Base-by-base conservation (phyloP, 2,329 filamentous ascomycete genomes). In the Pezicula neosporulosa region DNA sequence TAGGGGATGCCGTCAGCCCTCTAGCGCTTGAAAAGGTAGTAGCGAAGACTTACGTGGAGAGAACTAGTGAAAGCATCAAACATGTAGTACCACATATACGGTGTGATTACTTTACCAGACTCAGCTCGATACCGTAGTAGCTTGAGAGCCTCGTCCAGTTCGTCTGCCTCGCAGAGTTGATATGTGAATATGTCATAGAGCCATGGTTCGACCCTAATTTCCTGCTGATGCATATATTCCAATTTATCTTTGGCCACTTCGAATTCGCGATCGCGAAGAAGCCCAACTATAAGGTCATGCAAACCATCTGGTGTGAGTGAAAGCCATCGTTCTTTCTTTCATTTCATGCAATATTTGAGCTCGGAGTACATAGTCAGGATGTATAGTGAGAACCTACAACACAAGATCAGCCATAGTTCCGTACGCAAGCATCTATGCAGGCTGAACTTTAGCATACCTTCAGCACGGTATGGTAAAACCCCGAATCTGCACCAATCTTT, bases 291-390 rank as follows among this genome's bases (percentile, higher is more conserved):
- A 18, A 95, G 75, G 63, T 81, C 82, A 60, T 88, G 81, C 64
- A 80, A 81, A 8, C 84, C 86, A 6, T 78, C 74, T 10, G 76
- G 78, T 39, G 77, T 82, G 8, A 89, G 71, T 8, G 74, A 72
- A 48, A 87, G 78, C 88, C 90, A 96, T 56, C 82, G 77, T 50
- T 82, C 76, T 61, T 82, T 82, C 87, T 61, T 82, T 82, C 87
- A 94, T 90, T 50, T 86, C 84, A 49, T 81, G 72, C 37, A 97
- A 72, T 3, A 96, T 77, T 35, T 85, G 77, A 48, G 81, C 79
- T 35, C 91, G 84, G 21, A 94, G 72, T 6, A 90, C 59, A 60
- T 95, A 93, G 68, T 97, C 89, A 0, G 93, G 90, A 66, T 97
- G 94, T 8, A 94, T 81, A 0, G 89, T 82, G 21, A 97, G 75